A percentile compares a stretch with the other conserved stretches of the same genome.
phyloP scores from a whole-genome alignment of 192 early-diverging fungal genomes.

The Coemansia sp. region DNA sequence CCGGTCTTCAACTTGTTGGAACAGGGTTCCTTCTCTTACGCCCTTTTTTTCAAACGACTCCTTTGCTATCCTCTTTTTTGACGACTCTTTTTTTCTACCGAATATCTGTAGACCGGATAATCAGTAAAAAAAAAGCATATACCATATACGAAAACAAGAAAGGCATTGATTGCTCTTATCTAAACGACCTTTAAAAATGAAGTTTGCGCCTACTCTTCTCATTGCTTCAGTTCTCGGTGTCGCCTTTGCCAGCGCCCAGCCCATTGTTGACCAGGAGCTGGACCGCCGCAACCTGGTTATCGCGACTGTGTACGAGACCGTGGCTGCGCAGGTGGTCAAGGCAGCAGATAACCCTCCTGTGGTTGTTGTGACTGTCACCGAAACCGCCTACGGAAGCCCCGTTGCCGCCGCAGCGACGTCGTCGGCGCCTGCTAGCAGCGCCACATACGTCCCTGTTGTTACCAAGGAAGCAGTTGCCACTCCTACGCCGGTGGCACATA shows the following conservation, averaged over 20 bases:
- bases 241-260: conserved; percentile 34
- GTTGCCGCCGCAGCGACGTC: conserved; percentile 4
- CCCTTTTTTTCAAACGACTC: conserved; percentile 17
- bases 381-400: conserved; percentile 8
- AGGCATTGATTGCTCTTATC: conserved; percentile 8
- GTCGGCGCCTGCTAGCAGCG: neutral
- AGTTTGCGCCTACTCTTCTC: conserved; percentile 35
- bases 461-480: neutral
- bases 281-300: conserved; percentile 14
- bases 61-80: neutral
- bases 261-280: conserved; percentile 6
- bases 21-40: neutral
- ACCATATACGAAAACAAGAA: neutral
- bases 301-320: conserved; percentile 22
- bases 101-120: conserved; percentile 43
- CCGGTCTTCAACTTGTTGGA: too few relatives aligned
- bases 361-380: conserved; percentile 29
- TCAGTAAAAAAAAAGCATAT: neutral
- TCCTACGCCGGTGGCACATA: neutral
- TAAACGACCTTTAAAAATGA: conserved; percentile 19
- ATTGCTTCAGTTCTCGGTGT: conserved; percentile 33
- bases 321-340: conserved; percentile 2
- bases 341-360: neutral
- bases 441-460: neutral
- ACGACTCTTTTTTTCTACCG: neutral